Evolutionary conservation across 441 rosid species (phyloP).

Genomic region (Melastoma candidum): DNA sequence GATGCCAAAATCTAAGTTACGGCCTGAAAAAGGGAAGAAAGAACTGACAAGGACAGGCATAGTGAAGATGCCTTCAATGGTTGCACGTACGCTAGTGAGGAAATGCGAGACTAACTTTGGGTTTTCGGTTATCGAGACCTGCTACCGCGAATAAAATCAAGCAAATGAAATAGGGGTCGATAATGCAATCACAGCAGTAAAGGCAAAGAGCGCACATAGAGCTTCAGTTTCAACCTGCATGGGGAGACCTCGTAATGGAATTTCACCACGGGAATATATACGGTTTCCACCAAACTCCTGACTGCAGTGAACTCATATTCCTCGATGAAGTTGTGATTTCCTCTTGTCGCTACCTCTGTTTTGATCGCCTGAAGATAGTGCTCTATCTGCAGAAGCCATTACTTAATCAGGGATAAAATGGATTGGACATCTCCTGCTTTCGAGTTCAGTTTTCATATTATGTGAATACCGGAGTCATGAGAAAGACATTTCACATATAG

Average conservation of each 20-base stretch:
- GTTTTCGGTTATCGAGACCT: conserved; percentile 81
- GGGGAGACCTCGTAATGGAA: conserved; percentile 97
- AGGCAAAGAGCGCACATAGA: background rate
- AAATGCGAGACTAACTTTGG: conserved; percentile 85
- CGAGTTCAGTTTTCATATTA: too few species aligned
- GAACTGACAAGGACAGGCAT: conserved; percentile 28
- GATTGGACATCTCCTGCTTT: background rate
- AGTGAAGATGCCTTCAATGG: conserved; percentile 97
- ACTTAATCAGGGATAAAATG: background rate
- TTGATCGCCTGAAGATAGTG: conserved; percentile 97
- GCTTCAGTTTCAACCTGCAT: conserved; percentile 66
- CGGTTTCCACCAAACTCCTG: conserved; percentile 71
- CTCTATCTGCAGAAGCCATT: conserved; percentile 59
- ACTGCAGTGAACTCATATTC: conserved; percentile 94
- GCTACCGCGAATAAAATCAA: conserved; percentile 14
- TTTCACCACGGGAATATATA: conserved; percentile 69
- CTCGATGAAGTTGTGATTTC: conserved; percentile 45
- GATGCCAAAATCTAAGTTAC: too few species aligned
- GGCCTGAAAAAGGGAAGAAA: background rate
- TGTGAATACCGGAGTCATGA: background rate
- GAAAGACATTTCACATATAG: conserved; percentile 44
- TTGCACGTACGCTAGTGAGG: conserved; percentile 92
- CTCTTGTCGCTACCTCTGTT: conserved; percentile 63
- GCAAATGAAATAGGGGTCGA: background rate
- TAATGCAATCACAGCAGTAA: background rate